phyloP scores from a whole-genome alignment of 2,329 filamentous ascomycete genomes.

The Nigrospora oryzae region DNA sequence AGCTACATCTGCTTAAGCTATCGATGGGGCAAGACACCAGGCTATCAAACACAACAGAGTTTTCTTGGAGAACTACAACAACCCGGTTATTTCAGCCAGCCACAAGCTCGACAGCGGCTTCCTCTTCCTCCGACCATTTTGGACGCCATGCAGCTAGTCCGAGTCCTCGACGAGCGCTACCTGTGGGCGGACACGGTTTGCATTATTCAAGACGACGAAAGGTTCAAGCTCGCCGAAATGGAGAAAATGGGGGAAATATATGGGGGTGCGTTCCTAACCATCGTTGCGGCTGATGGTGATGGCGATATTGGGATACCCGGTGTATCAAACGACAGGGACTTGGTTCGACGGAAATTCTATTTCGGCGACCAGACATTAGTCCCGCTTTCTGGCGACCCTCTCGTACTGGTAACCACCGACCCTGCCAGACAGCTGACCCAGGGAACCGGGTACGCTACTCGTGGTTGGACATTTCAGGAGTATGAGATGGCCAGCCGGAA shows the following conservation, averaged over 20 bases:
- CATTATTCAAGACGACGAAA: background rate
- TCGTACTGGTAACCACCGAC: too few species aligned
- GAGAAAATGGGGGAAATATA: conserved; percentile 1
- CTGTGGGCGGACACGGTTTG: conserved; percentile 3
- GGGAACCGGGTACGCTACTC: background rate
- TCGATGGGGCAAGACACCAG: background rate
- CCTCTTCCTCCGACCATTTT: background rate
- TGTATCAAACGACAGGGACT: background rate
- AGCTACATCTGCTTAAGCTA: background rate
- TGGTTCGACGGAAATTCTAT: background rate
- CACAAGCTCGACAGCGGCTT: background rate
- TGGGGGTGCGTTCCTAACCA: background rate
- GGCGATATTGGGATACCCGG: background rate
- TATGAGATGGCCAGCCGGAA: background rate
- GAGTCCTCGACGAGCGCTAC: background rate
- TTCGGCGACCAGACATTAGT: too few species aligned
- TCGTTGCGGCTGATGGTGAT: background rate
- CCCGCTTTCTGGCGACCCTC: too few species aligned
- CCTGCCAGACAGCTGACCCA: too few species aligned
- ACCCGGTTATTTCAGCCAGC: background rate
- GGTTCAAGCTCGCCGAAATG: background rate
- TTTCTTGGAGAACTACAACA: background rate
- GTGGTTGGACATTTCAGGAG: background rate
- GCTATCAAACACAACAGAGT: background rate
- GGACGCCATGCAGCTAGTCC: background rate